Evolutionary conservation across 257 asterid species (phyloP), one percentile per base, ranked within the genome.

Genomic region (Salvia splendens): DNA sequence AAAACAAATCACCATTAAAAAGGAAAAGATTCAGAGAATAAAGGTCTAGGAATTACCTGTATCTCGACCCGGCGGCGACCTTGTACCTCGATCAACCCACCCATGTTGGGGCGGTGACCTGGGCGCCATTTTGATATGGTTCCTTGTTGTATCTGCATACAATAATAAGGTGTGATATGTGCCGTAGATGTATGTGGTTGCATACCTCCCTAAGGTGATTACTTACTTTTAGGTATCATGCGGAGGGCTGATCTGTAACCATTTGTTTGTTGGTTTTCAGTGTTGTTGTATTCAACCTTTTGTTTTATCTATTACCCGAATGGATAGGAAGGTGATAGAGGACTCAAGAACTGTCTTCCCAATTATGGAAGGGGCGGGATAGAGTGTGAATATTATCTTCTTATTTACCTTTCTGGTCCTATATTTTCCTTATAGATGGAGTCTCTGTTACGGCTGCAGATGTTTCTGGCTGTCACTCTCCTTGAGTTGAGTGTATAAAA

Each of bases 241-340:
- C 24, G 24, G 24, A 20, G 24, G 24, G 24, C 0, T 20, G 24
- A 20, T 20, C 24, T 20, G 24, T 20, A 20, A 20, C 1, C 24
- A 20, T 20, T 20, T 20, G 24, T 20, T 20, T 20, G 24, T 20
- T 20, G 24, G 24, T 0, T 20, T 20, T 20, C 24, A 20, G 24
- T 20, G 24, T 20, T 20, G 24, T 20, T 20, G 24, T 20, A 20
- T 20, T 20, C 24, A 20, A 5, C 41, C 42, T 38, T 32, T 43
- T 56, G 50, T 47, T 46, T 9, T 48, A 17, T 45, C 54, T 70
- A 20, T 20, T 20, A 20, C 33, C 67, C 17, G 61, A 60, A 50
- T 5, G 48, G 15, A 3, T 55, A 5, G 16, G 30, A 24, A 64
- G 60, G 9, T 47, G 30, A 17, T 47, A 45, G 61, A 16, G 3